These are phyloP conservation scores for Pyrenochaeta sp. DNA, from an alignment of 2,329 filamentous ascomycete genomes.

Conservation along the genomic window DNA sequence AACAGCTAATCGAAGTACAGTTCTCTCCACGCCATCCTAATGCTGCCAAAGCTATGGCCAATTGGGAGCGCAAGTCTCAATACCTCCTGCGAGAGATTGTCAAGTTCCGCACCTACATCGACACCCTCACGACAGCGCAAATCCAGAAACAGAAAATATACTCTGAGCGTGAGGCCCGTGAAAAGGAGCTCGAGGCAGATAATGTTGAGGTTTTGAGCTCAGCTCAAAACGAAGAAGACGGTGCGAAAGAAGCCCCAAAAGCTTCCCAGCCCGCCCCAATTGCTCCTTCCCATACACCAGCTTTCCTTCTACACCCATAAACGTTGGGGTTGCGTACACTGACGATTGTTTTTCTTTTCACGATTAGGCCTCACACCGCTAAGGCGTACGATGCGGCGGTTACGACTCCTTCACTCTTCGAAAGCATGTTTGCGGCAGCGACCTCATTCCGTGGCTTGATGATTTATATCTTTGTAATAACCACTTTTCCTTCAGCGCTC, in stretches of 20 bases:
- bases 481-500: slow-evolving; percentile 13
- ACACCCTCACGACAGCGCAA: slow-evolving; percentile 77
- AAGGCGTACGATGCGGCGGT: slow-evolving; percentile 43
- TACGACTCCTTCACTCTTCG: slow-evolving; percentile 47
- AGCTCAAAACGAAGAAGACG: slow-evolving; percentile 35
- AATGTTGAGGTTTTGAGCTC: slow-evolving; percentile 15
- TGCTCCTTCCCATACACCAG: slow-evolving; percentile 6
- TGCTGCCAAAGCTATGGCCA: slow-evolving; percentile 82
- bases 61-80: slow-evolving; percentile 96
- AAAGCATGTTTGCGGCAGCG: slow-evolving; percentile 31
- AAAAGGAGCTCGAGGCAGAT: slow-evolving; percentile 18
- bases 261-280: slow-evolving; percentile 32
- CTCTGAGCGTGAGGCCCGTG: slow-evolving; percentile 43
- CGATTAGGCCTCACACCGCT: slow-evolving; percentile 44
- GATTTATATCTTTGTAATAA: slow-evolving; percentile 31
- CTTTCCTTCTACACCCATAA: slow-evolving; percentile 14
- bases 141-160: slow-evolving; percentile 75
- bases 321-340: slow-evolving; percentile 28
- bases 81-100: slow-evolving; percentile 93
- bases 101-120: slow-evolving; percentile 95
- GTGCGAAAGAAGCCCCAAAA: slow-evolving; percentile 39
- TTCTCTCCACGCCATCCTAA: slow-evolving; percentile 88
- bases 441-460: slow-evolving; percentile 40
- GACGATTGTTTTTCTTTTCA: slow-evolving; percentile 31
- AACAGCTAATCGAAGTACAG: slow-evolving; percentile 44